Evolutionary conservation across 495 filamentous ascomycete species (phyloP).

Genomic region (Neurospora sp.): DNA sequence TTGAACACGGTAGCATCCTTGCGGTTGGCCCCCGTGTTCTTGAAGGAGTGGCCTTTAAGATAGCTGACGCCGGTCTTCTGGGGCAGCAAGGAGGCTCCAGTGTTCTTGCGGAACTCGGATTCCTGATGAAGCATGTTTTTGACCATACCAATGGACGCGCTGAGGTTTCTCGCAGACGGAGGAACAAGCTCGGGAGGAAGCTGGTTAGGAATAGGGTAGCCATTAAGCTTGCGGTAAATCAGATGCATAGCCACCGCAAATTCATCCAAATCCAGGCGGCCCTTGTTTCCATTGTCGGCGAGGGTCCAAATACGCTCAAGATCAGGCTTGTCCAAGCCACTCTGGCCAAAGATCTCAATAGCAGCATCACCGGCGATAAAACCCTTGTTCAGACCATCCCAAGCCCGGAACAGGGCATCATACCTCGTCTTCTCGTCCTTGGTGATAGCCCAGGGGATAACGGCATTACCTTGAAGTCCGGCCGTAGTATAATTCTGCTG

Average conservation of each 20-base stretch:
- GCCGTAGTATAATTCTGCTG: slow-evolving; percentile 74
- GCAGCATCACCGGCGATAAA: slow-evolving; percentile 88
- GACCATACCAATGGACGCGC: slow-evolving; percentile 82
- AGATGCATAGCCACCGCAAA: slow-evolving; percentile 99
- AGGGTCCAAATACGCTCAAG: slow-evolving; percentile 93
- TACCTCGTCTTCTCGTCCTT: slow-evolving; percentile 98
- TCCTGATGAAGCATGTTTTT: slow-evolving; percentile 88
- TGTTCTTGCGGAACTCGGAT: slow-evolving; percentile 73
- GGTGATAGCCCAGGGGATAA: slow-evolving; percentile 96
- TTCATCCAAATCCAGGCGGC: slow-evolving; percentile 91
- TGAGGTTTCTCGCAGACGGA: slow-evolving; percentile 89
- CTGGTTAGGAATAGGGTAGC: slow-evolving; percentile 85
- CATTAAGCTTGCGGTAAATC: slow-evolving; percentile 93
- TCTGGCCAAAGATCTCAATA: slow-evolving; percentile 96
- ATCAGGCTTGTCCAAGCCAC: slow-evolving; percentile 80
- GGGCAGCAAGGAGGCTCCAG: slow-evolving; percentile 76
- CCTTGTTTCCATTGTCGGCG: slow-evolving; percentile 86
- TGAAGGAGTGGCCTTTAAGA: slow-evolving; percentile 91
- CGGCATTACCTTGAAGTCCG: slow-evolving; percentile 85
- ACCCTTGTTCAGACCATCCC: slow-evolving; percentile 92
- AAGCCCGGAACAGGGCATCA: slow-evolving; percentile 88
- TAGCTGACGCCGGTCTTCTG: slow-evolving; percentile 98
- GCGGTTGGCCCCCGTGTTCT: slow-evolving; percentile 43
- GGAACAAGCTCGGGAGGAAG: slow-evolving; percentile 91
- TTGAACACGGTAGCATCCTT: slow-evolving; percentile 97